Conservation (phyloP, 345 rosid genomes). For the Ceriops tagal region DNA sequence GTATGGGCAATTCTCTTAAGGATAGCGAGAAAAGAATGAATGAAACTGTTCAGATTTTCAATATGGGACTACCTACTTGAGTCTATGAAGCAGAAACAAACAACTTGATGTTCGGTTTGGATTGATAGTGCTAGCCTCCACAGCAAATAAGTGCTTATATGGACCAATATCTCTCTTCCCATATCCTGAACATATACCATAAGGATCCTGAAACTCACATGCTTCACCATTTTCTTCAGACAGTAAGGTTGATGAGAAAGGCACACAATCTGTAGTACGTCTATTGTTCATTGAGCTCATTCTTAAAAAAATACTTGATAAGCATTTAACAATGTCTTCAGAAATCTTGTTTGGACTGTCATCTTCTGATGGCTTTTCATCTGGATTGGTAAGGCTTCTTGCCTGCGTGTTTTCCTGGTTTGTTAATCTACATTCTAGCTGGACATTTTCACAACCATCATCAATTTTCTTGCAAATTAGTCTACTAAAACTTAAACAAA, state of each 20-base stretch:
- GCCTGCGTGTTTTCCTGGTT: constrained; percentile 41
- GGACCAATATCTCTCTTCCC: constrained; percentile 60
- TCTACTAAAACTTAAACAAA: background rate
- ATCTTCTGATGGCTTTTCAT: constrained; percentile 22
- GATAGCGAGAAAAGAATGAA: background rate
- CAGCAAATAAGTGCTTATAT: constrained; percentile 45
- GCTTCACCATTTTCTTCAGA: constrained; percentile 33
- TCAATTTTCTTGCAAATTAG: constrained; percentile 14
- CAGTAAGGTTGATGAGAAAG: constrained; percentile 23
- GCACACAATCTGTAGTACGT: constrained; percentile 28
- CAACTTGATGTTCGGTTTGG: constrained; percentile 46
- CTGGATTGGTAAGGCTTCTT: constrained; percentile 23
- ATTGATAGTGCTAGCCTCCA: constrained; percentile 52
- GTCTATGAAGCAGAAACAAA: constrained; percentile 55
- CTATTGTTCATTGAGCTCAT: constrained; percentile 49
- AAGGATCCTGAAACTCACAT: constrained; percentile 46
- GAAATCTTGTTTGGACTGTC: constrained; percentile 60
- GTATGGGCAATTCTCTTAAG: background rate
- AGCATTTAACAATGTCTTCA: constrained; percentile 63
- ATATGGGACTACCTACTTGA: constrained; percentile 43
- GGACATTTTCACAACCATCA: constrained; percentile 14
- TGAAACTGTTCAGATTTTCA: background rate
- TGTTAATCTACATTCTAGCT: constrained; percentile 37
- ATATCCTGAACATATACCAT: constrained; percentile 44
- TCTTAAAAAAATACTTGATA: constrained; percentile 53